Percentiles rank a stretch among this genome's conserved stretches.
phyloP scores from a whole-genome alignment of 2,329 filamentous ascomycete species.

The Graphilbum ipis-grandicollis region DNA sequence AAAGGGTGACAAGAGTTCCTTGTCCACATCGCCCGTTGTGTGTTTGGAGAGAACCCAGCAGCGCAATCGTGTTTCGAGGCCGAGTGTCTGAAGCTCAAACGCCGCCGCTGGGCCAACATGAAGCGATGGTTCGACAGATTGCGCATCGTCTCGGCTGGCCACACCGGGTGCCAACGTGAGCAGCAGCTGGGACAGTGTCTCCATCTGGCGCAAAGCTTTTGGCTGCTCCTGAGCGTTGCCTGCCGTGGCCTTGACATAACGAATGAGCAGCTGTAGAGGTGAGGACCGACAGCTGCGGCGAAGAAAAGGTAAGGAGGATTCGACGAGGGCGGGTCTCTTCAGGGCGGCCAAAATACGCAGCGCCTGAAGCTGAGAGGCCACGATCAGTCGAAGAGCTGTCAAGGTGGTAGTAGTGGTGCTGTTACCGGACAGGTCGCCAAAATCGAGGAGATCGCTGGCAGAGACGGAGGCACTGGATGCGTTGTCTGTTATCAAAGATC shows the following conservation, averaged over 20 bases:
- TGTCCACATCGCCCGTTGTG: conserved; percentile 41
- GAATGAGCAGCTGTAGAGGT: conserved; percentile 37
- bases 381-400: conserved; percentile 34
- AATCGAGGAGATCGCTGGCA: conserved; percentile 42
- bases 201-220: conserved; percentile 49
- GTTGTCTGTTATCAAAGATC: too few relatives aligned
- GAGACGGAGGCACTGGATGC: neutral
- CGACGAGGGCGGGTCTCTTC: conserved; percentile 41
- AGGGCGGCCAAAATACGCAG: conserved; percentile 44
- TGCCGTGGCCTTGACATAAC: conserved; percentile 19
- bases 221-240: conserved; percentile 22
- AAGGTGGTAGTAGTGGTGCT: too few relatives aligned
- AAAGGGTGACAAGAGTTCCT: conserved; percentile 49
- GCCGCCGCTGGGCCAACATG: conserved; percentile 38
- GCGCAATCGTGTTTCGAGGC: conserved; percentile 39
- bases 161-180: conserved; percentile 50
- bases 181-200: conserved; percentile 46
- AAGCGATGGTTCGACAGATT: conserved; percentile 33
- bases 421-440: conserved; percentile 25
- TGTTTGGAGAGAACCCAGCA: conserved; percentile 45
- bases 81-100: conserved; percentile 46
- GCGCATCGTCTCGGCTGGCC: conserved; percentile 42
- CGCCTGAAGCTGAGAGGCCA: conserved; percentile 46
- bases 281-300: conserved; percentile 34
- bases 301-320: conserved; percentile 38